A percentile compares a stretch with the other conserved stretches of the same genome.
Conservation (phyloP, 768 basidiomycete genomes). For the Pulveroboletus sp. region DNA sequence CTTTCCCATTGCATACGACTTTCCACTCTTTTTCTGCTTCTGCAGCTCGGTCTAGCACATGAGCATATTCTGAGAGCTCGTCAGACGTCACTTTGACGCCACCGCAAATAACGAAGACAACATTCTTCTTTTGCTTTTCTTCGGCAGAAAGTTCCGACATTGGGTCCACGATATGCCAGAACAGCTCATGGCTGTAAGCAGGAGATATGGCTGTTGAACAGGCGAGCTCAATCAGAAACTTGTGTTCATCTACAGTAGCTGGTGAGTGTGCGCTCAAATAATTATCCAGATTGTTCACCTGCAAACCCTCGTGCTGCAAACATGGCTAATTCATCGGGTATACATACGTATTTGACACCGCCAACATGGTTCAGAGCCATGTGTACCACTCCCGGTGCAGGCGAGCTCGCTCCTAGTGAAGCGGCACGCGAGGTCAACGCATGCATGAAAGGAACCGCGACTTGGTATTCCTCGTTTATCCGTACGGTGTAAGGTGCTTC, state of each 20-base stretch:
- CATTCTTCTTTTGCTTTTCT: conserved; percentile 17
- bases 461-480: conserved; percentile 37
- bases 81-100: conserved; percentile 63
- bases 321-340: conserved; percentile 71
- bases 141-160: conserved; percentile 19
- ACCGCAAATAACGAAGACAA: conserved; percentile 22
- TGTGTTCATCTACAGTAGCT: conserved; percentile 58
- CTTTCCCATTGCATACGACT: conserved; percentile 28
- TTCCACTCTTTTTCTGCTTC: conserved; percentile 26
- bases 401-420: conserved; percentile 67
- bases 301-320: conserved; percentile 50
- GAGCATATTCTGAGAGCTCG: conserved; percentile 47
- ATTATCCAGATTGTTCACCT: conserved; percentile 36
- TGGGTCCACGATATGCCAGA: conserved; percentile 37
- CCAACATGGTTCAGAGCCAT: conserved; percentile 61
- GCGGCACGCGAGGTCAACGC: conserved; percentile 60
- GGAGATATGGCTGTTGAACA: conserved; percentile 66
- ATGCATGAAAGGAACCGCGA: conserved; percentile 55
- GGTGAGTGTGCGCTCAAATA: not conserved
- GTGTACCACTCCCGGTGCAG: conserved; percentile 55
- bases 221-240: conserved; percentile 68
- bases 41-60: conserved; percentile 34
- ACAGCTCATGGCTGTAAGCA: conserved; percentile 55
- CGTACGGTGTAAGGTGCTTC: conserved; percentile 38
- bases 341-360: conserved; percentile 50